These are phyloP conservation scores for Fusarium sp. DNA, from an alignment of 2,329 filamentous ascomycete genomes.

Conservation along the genomic window DNA sequence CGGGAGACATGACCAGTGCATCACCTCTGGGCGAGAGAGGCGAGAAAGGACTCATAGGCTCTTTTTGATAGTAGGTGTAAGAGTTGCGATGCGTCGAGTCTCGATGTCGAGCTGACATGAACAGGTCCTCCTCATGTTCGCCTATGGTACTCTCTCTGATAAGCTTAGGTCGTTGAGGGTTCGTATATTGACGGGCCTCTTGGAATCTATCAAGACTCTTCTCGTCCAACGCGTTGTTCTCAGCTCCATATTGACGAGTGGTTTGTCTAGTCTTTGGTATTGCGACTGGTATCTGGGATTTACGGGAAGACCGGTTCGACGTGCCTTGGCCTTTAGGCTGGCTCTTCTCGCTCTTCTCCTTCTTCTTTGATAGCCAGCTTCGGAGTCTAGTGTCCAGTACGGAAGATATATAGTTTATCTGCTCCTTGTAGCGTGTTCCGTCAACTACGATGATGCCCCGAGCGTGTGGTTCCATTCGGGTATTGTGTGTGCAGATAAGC, in stretches of 20 bases:
- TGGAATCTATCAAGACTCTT: neutral
- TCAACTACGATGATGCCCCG: neutral
- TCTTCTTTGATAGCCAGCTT: neutral
- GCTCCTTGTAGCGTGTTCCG: neutral
- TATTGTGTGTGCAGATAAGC: neutral
- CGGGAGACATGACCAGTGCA: neutral
- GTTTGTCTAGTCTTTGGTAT: neutral
- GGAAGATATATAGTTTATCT: neutral
- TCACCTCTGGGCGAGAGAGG: neutral
- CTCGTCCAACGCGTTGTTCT: too few species aligned
- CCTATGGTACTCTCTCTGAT: neutral
- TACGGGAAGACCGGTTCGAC: neutral
- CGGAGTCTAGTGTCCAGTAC: neutral
- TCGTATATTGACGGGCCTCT: neutral
- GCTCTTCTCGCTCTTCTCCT: neutral
- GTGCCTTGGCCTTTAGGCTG: neutral
- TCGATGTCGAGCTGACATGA: conserved; percentile 10
- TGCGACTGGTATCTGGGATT: neutral
- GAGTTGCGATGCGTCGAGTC: neutral
- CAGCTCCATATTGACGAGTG: neutral
- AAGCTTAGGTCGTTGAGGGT: conserved; percentile 3
- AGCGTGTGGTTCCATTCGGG: neutral
- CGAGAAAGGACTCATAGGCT: neutral
- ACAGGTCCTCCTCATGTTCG: neutral
- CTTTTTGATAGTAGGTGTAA: neutral